Evolutionary conservation across 495 filamentous ascomycete species (phyloP).

Genomic region (Bacidia rubella): DNA sequence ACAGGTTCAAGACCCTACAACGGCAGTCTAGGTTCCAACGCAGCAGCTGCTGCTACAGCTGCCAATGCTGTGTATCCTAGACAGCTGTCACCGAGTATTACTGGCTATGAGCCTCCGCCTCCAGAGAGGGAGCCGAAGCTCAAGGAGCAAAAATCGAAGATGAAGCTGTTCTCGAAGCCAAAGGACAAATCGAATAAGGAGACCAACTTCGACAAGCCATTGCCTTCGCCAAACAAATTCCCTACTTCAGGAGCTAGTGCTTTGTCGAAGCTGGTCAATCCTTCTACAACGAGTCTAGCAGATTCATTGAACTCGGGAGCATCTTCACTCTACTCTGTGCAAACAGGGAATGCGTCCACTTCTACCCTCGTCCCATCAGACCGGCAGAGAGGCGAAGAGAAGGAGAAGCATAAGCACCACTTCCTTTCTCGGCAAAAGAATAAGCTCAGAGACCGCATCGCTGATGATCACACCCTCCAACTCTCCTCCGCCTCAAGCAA

Average conservation of each 20-base stretch:
- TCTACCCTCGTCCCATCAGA: conserved; percentile 53
- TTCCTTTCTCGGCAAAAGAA: conserved; percentile 87
- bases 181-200: conserved; percentile 64
- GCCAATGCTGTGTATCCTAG: conserved; percentile 76
- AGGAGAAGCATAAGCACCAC: conserved; percentile 59
- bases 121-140: conserved; percentile 48
- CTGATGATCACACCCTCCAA: conserved; percentile 62
- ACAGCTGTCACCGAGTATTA: conserved; percentile 34
- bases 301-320: conserved; percentile 48
- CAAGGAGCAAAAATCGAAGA: conserved; percentile 71
- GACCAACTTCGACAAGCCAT: conserved; percentile 42
- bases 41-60: conserved; percentile 61
- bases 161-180: conserved; percentile 82
- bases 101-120: conserved; percentile 13
- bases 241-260: conserved; percentile 42
- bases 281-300: conserved; percentile 61
- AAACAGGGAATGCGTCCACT: conserved; percentile 58
- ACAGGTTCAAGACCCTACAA: conserved; percentile 39
- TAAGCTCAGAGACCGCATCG: conserved; percentile 63
- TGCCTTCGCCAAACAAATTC: conserved; percentile 76
- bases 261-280: conserved; percentile 52
- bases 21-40: conserved; percentile 51
- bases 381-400: conserved; percentile 26
- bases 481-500: conserved; percentile 86
- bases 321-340: conserved; percentile 65